Evolutionary conservation across 2,329 filamentous ascomycete genomes (phyloP).

Genomic region (Botryotinia narcissicola): DNA sequence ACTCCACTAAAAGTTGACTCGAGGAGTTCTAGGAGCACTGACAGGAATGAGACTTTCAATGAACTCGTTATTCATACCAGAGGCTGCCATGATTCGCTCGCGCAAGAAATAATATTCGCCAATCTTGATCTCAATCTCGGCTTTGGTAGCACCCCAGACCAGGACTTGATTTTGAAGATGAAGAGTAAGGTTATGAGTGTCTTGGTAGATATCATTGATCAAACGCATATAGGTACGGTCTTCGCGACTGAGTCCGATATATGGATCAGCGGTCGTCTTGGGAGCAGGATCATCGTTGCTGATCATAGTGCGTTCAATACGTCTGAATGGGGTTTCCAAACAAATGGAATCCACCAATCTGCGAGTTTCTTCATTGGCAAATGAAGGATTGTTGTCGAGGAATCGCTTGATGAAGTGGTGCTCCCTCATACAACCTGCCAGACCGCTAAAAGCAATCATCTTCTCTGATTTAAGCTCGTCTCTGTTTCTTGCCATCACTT

Average conservation of each 20-base stretch:
- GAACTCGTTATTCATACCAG: constrained; percentile 11
- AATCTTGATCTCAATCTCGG: constrained; percentile 1
- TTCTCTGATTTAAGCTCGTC: constrained; percentile 1
- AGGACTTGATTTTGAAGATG: constrained; percentile 11
- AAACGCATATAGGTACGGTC: constrained; percentile 12
- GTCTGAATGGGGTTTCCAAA: constrained; percentile 11
- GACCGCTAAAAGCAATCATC: constrained; percentile 11
- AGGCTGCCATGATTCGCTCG: constrained; percentile 2
- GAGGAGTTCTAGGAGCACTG: constrained; percentile 3
- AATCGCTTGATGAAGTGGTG: constrained; percentile 10
- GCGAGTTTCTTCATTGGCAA: neutral
- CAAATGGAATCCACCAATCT: neutral
- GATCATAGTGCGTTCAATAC: neutral
- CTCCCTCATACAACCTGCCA: constrained; percentile 9
- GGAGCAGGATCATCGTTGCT: neutral
- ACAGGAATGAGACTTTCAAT: neutral
- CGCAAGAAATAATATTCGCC: constrained; percentile 10
- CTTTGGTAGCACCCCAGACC: constrained; percentile 2
- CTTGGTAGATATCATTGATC: constrained; percentile 12
- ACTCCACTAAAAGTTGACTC: neutral
- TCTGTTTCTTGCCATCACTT: constrained; percentile 2
- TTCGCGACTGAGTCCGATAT: constrained; percentile 1
- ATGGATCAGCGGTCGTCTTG: neutral
- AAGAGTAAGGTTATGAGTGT: constrained; percentile 8
- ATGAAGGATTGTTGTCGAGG: neutral